phyloP scores from a whole-genome alignment of 805 yeast genomes.

The Saturnispora sanitii region DNA sequence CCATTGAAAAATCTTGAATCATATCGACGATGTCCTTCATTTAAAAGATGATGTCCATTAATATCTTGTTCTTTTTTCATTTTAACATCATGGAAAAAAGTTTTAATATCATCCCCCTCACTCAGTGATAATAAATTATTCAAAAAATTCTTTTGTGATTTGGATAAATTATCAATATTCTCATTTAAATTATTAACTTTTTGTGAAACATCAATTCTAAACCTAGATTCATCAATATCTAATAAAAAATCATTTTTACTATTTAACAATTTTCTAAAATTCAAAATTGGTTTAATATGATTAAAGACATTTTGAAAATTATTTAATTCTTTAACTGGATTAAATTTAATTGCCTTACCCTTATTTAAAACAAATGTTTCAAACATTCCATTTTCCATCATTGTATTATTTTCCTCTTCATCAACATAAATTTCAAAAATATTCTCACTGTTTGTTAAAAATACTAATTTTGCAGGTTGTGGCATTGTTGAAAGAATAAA shows the following conservation, averaged over 20 bases:
- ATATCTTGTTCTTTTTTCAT: slow-evolving; percentile 7
- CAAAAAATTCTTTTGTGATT: too few species aligned
- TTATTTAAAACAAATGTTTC: slow-evolving; percentile 21
- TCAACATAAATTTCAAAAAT: slow-evolving; percentile 3
- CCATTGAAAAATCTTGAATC: slow-evolving; percentile 43
- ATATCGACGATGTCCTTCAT: slow-evolving; percentile 32
- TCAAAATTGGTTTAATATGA: too few species aligned
- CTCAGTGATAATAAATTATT: slow-evolving; percentile 25
- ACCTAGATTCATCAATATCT: too few species aligned
- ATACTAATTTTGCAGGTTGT: slow-evolving; percentile 30
- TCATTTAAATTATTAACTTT: too few species aligned
- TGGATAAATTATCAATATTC: too few species aligned
- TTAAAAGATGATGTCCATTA: slow-evolving; percentile 9
- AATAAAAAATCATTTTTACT: too few species aligned
- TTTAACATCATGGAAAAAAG: slow-evolving; percentile 36
- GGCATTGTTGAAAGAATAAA: slow-evolving; percentile 31
- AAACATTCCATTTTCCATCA: slow-evolving; percentile 29
- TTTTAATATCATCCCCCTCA: slow-evolving; percentile 23
- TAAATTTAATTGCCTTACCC: slow-evolving; percentile 15
- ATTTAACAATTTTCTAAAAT: too few species aligned
- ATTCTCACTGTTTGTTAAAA: slow-evolving; percentile 16
- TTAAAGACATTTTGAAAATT: too few species aligned
- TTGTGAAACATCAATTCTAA: too few species aligned
- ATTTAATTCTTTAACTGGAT: slow-evolving; percentile 28
- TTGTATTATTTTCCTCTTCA: slow-evolving; percentile 19